These are phyloP conservation scores for Penicillium paxilli DNA, from an alignment of 495 filamentous ascomycete species.

Conservation along the genomic window DNA sequence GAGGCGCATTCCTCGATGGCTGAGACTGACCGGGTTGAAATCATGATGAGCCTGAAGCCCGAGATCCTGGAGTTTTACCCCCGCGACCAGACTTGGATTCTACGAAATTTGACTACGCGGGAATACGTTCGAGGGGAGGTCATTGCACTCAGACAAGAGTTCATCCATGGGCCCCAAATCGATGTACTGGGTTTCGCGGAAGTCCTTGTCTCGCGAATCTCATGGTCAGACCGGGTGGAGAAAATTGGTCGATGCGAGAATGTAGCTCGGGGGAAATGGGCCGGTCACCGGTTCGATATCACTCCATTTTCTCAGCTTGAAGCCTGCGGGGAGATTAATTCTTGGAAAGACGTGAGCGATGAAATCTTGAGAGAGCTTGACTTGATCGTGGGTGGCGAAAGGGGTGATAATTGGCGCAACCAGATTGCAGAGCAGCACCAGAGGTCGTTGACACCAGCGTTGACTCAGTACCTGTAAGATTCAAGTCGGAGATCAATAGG, in stretches of 20 bases:
- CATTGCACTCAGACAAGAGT: constrained; percentile 12
- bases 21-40: constrained; percentile 7
- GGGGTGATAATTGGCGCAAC: constrained; percentile 19
- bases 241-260: not conserved
- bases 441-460: not conserved
- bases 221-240: constrained; percentile 8
- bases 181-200: constrained; percentile 17
- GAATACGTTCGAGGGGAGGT: constrained; percentile 19
- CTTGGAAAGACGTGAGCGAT: constrained; percentile 18
- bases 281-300: constrained; percentile 21
- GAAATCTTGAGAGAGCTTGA: constrained; percentile 17
- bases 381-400: constrained; percentile 3
- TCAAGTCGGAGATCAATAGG: too few relatives aligned
- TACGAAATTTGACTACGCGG: constrained; percentile 17
- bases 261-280: constrained; percentile 18
- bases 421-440: constrained; percentile 3
- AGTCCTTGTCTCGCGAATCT: constrained; percentile 14
- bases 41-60: constrained; percentile 16
- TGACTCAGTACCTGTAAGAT: not conserved
- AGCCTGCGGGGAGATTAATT: not conserved
- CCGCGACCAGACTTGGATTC: constrained; percentile 13
- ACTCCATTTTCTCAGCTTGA: constrained; percentile 1
- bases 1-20: constrained; percentile 8
- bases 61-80: constrained; percentile 18
- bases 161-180: constrained; percentile 18